Evolutionary conservation across 2,329 filamentous ascomycete species (phyloP).

Genomic region (Calonectria ilicicola): DNA sequence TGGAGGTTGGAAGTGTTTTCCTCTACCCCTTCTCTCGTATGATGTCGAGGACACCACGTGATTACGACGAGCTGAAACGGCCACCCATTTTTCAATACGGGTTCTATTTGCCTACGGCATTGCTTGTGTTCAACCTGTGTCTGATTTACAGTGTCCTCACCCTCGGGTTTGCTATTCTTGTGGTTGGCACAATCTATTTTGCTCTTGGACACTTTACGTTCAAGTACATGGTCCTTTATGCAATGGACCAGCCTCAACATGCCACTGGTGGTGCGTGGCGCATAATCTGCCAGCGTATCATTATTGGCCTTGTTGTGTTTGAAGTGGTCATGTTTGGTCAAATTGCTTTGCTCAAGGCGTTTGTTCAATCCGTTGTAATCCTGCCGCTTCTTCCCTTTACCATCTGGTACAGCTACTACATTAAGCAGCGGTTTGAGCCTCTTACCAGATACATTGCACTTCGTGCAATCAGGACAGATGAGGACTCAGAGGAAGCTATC

Average conservation of each 20-base stretch:
- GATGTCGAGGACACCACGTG: slow-evolving; percentile 86
- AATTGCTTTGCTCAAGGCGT: slow-evolving; percentile 79
- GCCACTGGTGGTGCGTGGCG: slow-evolving; percentile 95
- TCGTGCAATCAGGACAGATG: slow-evolving; percentile 77
- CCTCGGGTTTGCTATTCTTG: slow-evolving; percentile 82
- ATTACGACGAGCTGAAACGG: slow-evolving; percentile 83
- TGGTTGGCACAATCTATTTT: slow-evolving; percentile 88
- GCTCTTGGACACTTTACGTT: slow-evolving; percentile 87
- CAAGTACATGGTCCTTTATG: slow-evolving; percentile 97
- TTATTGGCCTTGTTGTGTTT: slow-evolving; percentile 88
- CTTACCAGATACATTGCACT: slow-evolving; percentile 94
- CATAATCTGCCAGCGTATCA: slow-evolving; percentile 93
- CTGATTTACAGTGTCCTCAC: slow-evolving; percentile 92
- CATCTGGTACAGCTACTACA: slow-evolving; percentile 91
- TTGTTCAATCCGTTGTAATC: slow-evolving; percentile 78
- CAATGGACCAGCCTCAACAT: slow-evolving; percentile 97
- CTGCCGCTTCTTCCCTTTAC: slow-evolving; percentile 83
- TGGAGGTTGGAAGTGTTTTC: slow-evolving; percentile 88
- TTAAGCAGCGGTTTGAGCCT: slow-evolving; percentile 83
- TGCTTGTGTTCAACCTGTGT: slow-evolving; percentile 95
- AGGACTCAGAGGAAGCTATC: slow-evolving; percentile 54
- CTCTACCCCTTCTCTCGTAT: slow-evolving; percentile 86
- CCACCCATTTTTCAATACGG: slow-evolving; percentile 95
- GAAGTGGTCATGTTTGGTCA: slow-evolving; percentile 92
- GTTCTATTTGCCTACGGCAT: slow-evolving; percentile 92